Percentiles rank a stretch among this genome's conserved stretches.
These are phyloP conservation scores for Astrothelium macrocarpum DNA, from an alignment of 495 filamentous ascomycete genomes.

Conservation along the genomic window DNA sequence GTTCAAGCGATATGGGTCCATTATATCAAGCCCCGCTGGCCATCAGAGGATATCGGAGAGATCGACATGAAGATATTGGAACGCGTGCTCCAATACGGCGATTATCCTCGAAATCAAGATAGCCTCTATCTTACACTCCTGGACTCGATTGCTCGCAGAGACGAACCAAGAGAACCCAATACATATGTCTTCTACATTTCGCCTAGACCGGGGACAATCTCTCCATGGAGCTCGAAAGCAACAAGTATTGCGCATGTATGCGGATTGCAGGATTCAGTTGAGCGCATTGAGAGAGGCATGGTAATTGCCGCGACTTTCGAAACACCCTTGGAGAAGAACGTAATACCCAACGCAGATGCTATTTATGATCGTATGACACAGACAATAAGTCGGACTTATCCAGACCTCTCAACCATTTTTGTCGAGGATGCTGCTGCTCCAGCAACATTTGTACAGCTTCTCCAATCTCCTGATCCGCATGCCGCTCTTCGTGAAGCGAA, in stretches of 20 bases:
- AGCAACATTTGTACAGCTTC: constrained; percentile 63
- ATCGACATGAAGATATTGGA: constrained; percentile 41
- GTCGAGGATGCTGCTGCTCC: constrained; percentile 60
- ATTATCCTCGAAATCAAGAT: constrained; percentile 36
- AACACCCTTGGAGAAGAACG: constrained; percentile 34
- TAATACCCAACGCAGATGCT: constrained; percentile 54
- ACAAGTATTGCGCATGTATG: constrained; percentile 92
- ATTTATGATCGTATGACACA: constrained; percentile 94
- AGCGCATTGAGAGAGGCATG: constrained; percentile 81
- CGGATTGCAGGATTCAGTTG: constrained; percentile 59
- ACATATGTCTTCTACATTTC: constrained; percentile 53
- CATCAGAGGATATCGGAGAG: constrained; percentile 19
- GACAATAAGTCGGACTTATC: constrained; percentile 52
- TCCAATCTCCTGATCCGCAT: constrained; percentile 50
- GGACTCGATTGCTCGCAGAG: constrained; percentile 26
- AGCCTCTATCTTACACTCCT: constrained; percentile 25
- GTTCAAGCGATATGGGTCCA: constrained; percentile 58
- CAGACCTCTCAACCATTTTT: constrained; percentile 67
- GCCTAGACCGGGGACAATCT: constrained; percentile 74
- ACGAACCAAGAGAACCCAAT: constrained; percentile 36
- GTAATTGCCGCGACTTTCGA: constrained; percentile 54
- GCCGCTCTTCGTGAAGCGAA: constrained; percentile 74
- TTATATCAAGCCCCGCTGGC: constrained; percentile 33
- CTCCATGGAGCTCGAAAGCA: constrained; percentile 94
- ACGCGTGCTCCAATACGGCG: constrained; percentile 56